Percentiles rank a stretch among this genome's conserved stretches.
Evolutionary conservation across 1,139 yeast species (phyloP).

Genomic region (Kurtzmaniella natalensis): DNA sequence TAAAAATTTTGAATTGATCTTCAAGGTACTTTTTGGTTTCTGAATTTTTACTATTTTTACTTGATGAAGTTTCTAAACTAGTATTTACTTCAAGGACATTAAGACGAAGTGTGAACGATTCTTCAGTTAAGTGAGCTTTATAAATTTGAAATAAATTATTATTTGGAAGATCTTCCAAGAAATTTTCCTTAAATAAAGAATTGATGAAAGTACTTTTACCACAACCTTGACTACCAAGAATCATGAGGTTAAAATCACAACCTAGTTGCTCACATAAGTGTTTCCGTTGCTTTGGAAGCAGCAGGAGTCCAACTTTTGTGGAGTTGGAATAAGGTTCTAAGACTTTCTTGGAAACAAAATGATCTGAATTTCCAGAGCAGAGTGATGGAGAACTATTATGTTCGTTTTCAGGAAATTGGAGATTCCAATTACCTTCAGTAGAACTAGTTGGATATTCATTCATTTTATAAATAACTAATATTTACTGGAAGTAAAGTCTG

Average conservation of each 20-base stretch:
- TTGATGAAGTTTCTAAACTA: not conserved
- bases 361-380: no score
- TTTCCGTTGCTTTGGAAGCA: conserved; percentile 25
- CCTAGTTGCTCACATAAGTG: conserved; percentile 22
- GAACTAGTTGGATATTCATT: no score
- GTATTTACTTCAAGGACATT: conserved; percentile 34
- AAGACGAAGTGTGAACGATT: conserved; percentile 46
- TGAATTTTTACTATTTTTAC: not conserved
- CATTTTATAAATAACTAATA: no score
- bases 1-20: conserved; percentile 52
- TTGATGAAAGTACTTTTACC: conserved; percentile 84
- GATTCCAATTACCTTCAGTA: no score
- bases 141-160: conserved; percentile 14
- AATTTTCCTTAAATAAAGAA: conserved; percentile 28
- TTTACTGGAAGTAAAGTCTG: no score
- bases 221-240: conserved; percentile 73
- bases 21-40: conserved; percentile 51
- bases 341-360: no score
- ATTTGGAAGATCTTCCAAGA: not conserved
- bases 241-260: conserved; percentile 45
- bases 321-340: no score
- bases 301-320: conserved; percentile 21
- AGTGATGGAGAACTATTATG: no score
- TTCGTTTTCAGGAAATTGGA: no score
- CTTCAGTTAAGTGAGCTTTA: conserved; percentile 45